Percentiles rank a stretch among this genome's conserved stretches.
Evolutionary conservation across 1,284 basidiomycete species (phyloP).

Genomic region (Boletus putidus): DNA sequence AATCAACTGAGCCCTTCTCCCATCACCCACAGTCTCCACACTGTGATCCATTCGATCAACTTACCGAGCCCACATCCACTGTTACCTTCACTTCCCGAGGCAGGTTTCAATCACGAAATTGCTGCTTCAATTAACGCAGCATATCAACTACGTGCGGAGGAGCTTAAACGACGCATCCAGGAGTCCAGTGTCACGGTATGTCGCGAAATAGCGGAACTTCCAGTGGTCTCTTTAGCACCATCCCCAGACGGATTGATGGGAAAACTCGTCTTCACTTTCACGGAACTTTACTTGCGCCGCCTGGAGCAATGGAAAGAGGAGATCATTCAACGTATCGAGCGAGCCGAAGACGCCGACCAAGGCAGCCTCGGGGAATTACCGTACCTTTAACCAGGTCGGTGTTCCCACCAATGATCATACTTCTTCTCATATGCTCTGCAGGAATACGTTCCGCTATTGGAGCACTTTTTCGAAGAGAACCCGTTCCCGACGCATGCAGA

Average conservation of each 20-base stretch:
- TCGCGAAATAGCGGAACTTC: background rate
- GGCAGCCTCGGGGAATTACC: background rate
- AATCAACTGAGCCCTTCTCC: background rate
- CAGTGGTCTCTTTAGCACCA: accelerated
- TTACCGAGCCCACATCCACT: conserved; percentile 3
- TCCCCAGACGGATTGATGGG: accelerated
- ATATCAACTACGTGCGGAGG: background rate
- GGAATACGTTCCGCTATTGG: conserved; percentile 50
- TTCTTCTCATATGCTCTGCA: conserved; percentile 13
- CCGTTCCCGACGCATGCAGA: conserved; percentile 51
- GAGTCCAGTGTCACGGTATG: background rate
- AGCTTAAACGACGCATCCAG: background rate
- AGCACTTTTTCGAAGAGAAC: conserved; percentile 52
- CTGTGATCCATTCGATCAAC: background rate
- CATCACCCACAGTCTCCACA: accelerated
- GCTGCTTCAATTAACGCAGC: background rate
- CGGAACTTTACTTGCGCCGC: background rate
- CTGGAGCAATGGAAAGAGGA: conserved; percentile 13
- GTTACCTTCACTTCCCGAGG: background rate
- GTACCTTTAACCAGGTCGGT: conserved; percentile 17
- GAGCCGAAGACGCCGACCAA: background rate
- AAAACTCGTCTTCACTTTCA: background rate
- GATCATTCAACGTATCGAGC: background rate
- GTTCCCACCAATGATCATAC: accelerated
- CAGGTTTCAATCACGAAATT: background rate